Percentiles rank a stretch among this genome's conserved stretches.
These are phyloP conservation scores for Casaregolazyma suthepensis DNA, from an alignment of 1,139 yeast species.

Conservation along the genomic window DNA sequence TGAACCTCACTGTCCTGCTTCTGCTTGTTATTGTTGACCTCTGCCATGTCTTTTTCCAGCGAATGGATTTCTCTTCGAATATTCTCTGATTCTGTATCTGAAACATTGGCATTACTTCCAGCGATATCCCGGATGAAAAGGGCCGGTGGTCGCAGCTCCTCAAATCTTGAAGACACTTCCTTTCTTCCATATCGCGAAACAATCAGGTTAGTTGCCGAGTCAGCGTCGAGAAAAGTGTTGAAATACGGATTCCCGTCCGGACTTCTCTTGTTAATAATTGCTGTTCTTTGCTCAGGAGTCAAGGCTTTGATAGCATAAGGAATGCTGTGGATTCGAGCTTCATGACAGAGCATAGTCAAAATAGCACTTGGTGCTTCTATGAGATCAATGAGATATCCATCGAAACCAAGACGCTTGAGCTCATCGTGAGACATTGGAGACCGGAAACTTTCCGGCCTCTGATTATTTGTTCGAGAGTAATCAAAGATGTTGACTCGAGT, in stretches of 20 bases:
- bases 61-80: slow-evolving; percentile 17
- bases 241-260: slow-evolving; percentile 12
- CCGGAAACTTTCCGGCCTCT: slow-evolving; percentile 21
- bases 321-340: slow-evolving; percentile 50
- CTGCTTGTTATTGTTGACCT: slow-evolving; percentile 8
- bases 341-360: slow-evolving; percentile 63
- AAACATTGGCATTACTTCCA: slow-evolving; percentile 8
- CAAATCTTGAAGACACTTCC: slow-evolving; percentile 7
- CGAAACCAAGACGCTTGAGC: slow-evolving; percentile 58
- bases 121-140: slow-evolving; percentile 4
- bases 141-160: background rate
- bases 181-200: slow-evolving; percentile 22
- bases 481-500: slow-evolving; percentile 42
- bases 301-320: slow-evolving; percentile 49
- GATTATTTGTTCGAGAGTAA: slow-evolving; percentile 25
- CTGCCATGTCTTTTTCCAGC: slow-evolving; percentile 13
- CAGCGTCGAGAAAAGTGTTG: slow-evolving; percentile 10
- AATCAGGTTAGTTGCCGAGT: slow-evolving; percentile 7
- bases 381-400: slow-evolving; percentile 69
- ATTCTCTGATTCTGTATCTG: slow-evolving; percentile 17
- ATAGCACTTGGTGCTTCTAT: slow-evolving; percentile 73
- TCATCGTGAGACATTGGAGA: slow-evolving; percentile 34
- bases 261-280: slow-evolving; percentile 2
- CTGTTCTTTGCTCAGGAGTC: slow-evolving; percentile 3
- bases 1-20: slow-evolving; percentile 13